These are phyloP conservation scores for Xylariaceae sp. DNA, from an alignment of 2,329 filamentous ascomycete genomes.

Conservation along the genomic window DNA sequence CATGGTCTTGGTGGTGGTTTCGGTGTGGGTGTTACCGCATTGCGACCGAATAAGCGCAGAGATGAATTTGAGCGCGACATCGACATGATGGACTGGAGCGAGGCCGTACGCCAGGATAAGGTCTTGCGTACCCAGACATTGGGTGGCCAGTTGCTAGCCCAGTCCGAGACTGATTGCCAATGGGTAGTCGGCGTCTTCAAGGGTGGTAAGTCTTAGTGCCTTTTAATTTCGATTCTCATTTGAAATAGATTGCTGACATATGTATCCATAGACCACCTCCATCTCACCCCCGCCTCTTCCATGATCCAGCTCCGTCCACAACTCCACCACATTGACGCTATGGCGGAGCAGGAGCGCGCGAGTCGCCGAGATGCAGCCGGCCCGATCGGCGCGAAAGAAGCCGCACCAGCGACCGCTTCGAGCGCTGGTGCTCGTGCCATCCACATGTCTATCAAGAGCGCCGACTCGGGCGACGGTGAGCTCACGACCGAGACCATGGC, in stretches of 20 bases:
- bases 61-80: slow-evolving; percentile 39
- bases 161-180: slow-evolving; percentile 57
- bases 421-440: slow-evolving; percentile 62
- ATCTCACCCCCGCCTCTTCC: slow-evolving; percentile 77
- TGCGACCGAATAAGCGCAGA: slow-evolving; percentile 35
- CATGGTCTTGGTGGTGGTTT: slow-evolving; percentile 71
- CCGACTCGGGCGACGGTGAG: slow-evolving; percentile 57
- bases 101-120: slow-evolving; percentile 62
- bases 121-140: slow-evolving; percentile 77
- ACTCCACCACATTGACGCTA: slow-evolving; percentile 86
- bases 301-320: slow-evolving; percentile 87
- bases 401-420: slow-evolving; percentile 27
- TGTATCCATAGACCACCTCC: slow-evolving; percentile 61
- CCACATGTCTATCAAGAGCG: slow-evolving; percentile 80
- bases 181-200: slow-evolving; percentile 94
- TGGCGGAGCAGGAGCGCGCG: slow-evolving; percentile 63
- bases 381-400: slow-evolving; percentile 28
- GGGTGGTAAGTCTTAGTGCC: slow-evolving; percentile 52
- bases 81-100: slow-evolving; percentile 58
- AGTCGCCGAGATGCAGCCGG: slow-evolving; percentile 34
- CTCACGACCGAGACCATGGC: slow-evolving; percentile 66
- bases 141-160: slow-evolving; percentile 70
- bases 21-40: slow-evolving; percentile 49
- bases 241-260: slow-evolving; percentile 18
- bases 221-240: background rate